Evolutionary conservation across 2,329 filamentous ascomycete genomes (phyloP).

Genomic region (Aspergillus nomiae): DNA sequence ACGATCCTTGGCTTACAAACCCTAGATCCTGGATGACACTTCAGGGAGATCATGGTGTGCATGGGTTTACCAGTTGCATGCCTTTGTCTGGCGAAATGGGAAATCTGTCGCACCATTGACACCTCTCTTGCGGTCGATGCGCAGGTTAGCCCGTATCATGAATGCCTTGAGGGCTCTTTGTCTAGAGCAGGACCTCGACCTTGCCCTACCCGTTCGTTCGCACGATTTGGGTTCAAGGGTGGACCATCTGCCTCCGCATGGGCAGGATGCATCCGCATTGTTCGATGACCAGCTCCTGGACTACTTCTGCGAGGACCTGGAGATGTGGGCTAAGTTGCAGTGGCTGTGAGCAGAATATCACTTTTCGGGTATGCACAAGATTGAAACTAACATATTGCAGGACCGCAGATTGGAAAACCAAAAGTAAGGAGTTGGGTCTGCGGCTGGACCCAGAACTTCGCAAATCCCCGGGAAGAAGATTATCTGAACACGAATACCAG

Average conservation of each 20-base stretch:
- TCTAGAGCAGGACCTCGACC: not conserved
- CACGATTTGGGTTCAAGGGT: not conserved
- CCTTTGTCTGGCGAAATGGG: not conserved
- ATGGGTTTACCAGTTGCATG: not conserved
- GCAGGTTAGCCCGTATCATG: not conserved
- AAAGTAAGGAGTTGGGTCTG: not conserved
- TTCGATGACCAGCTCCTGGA: not conserved
- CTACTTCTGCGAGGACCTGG: conserved; percentile 1
- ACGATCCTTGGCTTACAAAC: not conserved
- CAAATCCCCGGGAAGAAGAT: not conserved
- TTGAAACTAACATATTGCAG: not conserved
- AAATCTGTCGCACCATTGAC: not conserved
- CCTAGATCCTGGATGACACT: not conserved
- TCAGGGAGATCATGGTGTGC: not conserved
- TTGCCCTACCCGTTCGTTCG: not conserved
- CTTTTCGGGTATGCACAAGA: not conserved
- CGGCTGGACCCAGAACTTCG: not conserved
- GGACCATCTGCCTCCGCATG: not conserved
- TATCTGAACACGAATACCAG: not conserved
- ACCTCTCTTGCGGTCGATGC: not conserved
- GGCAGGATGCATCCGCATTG: not conserved
- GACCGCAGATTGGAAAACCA: not conserved
- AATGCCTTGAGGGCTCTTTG: not conserved
- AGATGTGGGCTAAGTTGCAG: conserved; percentile 5
- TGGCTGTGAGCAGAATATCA: not conserved